phyloP scores from a whole-genome alignment of 163 green algal species.

The Smithsoniella earleae region DNA sequence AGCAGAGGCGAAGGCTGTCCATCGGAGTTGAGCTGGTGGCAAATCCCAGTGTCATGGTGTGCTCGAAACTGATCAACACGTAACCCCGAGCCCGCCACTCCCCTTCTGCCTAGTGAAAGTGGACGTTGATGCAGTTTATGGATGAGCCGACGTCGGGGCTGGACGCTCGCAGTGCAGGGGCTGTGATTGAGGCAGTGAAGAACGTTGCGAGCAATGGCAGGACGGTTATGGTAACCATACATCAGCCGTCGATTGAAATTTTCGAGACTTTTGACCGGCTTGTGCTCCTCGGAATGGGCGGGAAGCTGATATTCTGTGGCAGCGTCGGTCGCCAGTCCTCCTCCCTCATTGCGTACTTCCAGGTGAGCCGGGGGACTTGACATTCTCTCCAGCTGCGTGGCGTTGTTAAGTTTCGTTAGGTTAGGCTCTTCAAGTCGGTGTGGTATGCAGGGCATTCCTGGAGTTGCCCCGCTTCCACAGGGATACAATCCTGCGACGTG shows the following conservation, averaged over 20 bases:
- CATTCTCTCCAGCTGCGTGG: too few species aligned
- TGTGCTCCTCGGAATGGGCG: conserved; percentile 30
- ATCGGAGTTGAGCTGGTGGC: conserved; percentile 61
- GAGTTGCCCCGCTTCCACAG: conserved; percentile 42
- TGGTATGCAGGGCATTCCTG: conserved; percentile 32
- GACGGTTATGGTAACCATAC: conserved; percentile 51
- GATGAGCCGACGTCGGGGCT: conserved; percentile 46
- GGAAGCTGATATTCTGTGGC: conserved; percentile 31
- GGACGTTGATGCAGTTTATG: conserved; percentile 30
- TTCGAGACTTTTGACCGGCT: conserved; percentile 34
- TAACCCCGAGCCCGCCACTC: neutral
- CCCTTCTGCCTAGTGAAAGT: conserved; percentile 7
- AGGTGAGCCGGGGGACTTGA: too few species aligned
- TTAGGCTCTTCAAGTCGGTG: too few species aligned
- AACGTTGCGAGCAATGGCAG: conserved; percentile 55
- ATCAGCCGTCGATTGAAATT: conserved; percentile 40
- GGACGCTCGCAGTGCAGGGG: conserved; percentile 65
- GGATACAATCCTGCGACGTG: conserved; percentile 74
- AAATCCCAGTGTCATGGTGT: conserved; percentile 46
- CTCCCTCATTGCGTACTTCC: conserved; percentile 26
- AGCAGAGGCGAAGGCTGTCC: conserved; percentile 54
- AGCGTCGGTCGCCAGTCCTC: conserved; percentile 23
- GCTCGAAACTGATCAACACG: conserved; percentile 13
- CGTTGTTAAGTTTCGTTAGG: too few species aligned
- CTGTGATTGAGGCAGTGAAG: conserved; percentile 70